Base-by-base conservation (phyloP, 2,329 filamentous ascomycete genomes). In the Fusarium gaditjirri region DNA sequence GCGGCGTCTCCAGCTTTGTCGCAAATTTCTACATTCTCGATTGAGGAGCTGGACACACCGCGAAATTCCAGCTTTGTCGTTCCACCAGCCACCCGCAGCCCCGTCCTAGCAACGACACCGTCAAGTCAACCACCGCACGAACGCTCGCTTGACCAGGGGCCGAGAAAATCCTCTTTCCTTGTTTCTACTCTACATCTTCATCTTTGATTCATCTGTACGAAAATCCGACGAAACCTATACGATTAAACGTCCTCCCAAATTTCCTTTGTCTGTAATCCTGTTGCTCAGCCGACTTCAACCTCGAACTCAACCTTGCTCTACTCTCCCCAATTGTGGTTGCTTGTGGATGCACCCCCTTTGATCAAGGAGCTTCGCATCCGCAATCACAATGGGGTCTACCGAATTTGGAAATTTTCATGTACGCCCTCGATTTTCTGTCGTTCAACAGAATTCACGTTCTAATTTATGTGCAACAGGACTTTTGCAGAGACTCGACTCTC, bases 401-500 rank as follows among this genome's bases (percentile, higher is more conserved):
- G 83, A 87, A 59, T 90, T 90, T 80, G 88, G 88, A 68, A 89
- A 90, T 75, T 90, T 90, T 74, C 80, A 87, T 77, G 88, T 90
- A 84, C 58, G 80, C 73, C 56, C 49, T 72, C 35, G 31, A 54
- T 29, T 53, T 25, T 56, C 54, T 55, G 44, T 41, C 7, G 50
- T 64, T 64, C 29, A 60, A 55, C 36, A 41, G 47, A 43, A 33
- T 56, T 54, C 44, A 57, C 44, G 21, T 61, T 46, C 64, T 67
- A 71, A 77, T 79, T 72, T 66, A 60, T 63, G 68, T 68, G 75
- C 57, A 54, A 78, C 78, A 95, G 93, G 85, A 92, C 80, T 95
- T 96, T 81, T 96, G 93, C 87, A 91, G 89, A 80, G 93, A 95
- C 84, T 93, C 93, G 77, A 95, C 93, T 64, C 86, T 95, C 77